Evolutionary conservation across 108 stramenopile species (phyloP), one percentile per base, ranked within the genome.

Genomic region (Conticribra weissflogii): DNA sequence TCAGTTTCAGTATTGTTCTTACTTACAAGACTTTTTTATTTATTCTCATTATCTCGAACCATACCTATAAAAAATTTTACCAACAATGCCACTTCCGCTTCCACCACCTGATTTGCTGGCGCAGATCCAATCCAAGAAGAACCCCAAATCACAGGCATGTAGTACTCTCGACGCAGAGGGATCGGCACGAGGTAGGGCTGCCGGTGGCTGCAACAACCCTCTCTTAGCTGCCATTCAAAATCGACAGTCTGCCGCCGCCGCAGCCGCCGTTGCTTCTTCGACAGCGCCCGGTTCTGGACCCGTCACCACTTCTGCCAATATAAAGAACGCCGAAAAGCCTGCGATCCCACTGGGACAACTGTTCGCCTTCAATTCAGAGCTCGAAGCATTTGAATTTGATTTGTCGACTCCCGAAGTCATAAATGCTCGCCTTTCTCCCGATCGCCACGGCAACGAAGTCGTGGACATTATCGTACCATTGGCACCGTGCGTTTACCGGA

Each of bases 401-500:
- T 41, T 82, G 15, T 28, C 36, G 2, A 23, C 50, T 2, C 49
- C 51, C 33, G 9, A 61, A 29, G 54, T 72, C 46, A 49, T 53
- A n/a, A 54, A 32, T 14, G 63, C 79, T 27, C 67, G 17, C 19
- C 34, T 79, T 41, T 36, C 61, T 28, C 53, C 52, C 18, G 70
- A 72, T 31, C 52, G 7, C 1, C 21, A 74, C 25, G 55, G 59
- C n/a, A 81, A 71, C 16, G 32, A 46, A 2, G 44, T 53, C 14
- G 49, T 72, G 2, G 65, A 79, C 57, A 72, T 86, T 59, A 25
- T 83, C 36, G 76, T 87, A 17, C 86, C 86, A 1, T 57, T 87
- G 36, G 81, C 86, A 18, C 86, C 86, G 9, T 84, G 83, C 54
- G 82, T 82, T 22, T 87, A 87, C 41, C 83, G 86, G 3, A 78